These are phyloP conservation scores for Alectoria sarmentosa DNA, from an alignment of 495 filamentous ascomycete species.

Conservation along the genomic window DNA sequence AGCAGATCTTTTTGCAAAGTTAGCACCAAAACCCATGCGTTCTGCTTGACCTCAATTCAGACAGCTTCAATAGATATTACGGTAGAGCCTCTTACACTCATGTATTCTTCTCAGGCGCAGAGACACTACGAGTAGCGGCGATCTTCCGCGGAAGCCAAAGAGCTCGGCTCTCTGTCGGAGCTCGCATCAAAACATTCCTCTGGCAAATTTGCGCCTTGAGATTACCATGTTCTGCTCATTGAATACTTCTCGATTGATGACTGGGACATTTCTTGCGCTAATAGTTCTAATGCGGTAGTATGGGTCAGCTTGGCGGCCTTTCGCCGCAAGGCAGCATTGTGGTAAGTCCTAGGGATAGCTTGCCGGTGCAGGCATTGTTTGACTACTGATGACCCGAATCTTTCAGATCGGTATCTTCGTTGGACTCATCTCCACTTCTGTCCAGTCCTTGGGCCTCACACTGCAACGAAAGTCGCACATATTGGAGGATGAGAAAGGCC, in stretches of 20 bases:
- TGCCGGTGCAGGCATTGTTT: background rate
- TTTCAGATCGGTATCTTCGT: slow-evolving; percentile 84
- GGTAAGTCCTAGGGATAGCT: slow-evolving; percentile 42
- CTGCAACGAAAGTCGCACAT: slow-evolving; percentile 98
- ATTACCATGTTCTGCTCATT: slow-evolving; percentile 9
- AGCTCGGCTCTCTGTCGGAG: background rate
- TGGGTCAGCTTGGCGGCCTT: slow-evolving; percentile 74
- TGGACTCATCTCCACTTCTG: slow-evolving; percentile 82
- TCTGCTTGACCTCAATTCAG: too few relatives aligned
- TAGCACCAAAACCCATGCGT: too few relatives aligned
- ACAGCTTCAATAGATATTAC: background rate
- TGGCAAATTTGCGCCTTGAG: background rate
- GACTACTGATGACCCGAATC: slow-evolving; percentile 19
- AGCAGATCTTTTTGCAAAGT: too few relatives aligned
- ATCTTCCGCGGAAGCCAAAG: background rate
- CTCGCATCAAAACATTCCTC: slow-evolving; percentile 10
- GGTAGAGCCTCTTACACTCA: background rate
- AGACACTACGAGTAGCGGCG: background rate
- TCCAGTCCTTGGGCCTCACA: slow-evolving; percentile 94
- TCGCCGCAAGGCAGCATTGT: slow-evolving; percentile 82
- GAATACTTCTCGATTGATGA: background rate
- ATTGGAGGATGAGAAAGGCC: slow-evolving; percentile 87
- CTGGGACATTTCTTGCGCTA: background rate
- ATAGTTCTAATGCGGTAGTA: slow-evolving; percentile 30
- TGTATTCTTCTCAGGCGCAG: background rate